These are phyloP conservation scores for Voacanga thouarsii DNA, from an alignment of 257 asterid genomes.

Conservation along the genomic window DNA sequence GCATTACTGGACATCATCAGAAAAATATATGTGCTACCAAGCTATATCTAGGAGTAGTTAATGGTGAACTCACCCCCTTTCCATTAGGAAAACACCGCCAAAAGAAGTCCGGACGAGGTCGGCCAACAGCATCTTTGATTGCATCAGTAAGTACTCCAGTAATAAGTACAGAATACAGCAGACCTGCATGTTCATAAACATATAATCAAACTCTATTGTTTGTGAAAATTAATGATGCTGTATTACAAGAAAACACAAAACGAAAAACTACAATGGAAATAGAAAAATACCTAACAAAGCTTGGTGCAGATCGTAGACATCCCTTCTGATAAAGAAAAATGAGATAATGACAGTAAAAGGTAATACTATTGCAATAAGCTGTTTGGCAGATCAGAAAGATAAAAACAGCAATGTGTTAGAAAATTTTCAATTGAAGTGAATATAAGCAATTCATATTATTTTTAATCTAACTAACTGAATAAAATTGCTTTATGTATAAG, in stretches of 20 bases:
- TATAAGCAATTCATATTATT: background rate
- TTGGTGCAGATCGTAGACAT: constrained; percentile 84
- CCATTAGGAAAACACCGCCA: constrained; percentile 99
- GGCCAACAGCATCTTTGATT: constrained; percentile 95
- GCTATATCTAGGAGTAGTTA: background rate
- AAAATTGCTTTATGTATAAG: background rate
- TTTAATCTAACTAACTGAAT: background rate
- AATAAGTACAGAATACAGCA: constrained; percentile 75
- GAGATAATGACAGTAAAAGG: constrained; percentile 53
- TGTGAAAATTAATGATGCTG: background rate
- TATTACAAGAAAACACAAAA: constrained; percentile 3
- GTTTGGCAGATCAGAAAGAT: constrained; percentile 21
- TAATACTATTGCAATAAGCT: constrained; percentile 69
- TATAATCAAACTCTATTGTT: constrained; percentile 9
- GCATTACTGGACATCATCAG: background rate
- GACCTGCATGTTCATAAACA: constrained; percentile 50
- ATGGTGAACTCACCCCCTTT: constrained; percentile 42
- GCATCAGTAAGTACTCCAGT: constrained; percentile 86
- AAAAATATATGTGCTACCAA: background rate
- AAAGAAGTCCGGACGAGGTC: constrained; percentile 97
- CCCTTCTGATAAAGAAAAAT: constrained; percentile 66
- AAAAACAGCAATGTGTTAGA: constrained; percentile 21
- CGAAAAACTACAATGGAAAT: constrained; percentile 6
- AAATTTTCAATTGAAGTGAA: constrained; percentile 4
- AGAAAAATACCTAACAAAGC: constrained; percentile 68